These are phyloP conservation scores for Diaporthe humulicola DNA, from an alignment of 2,329 filamentous ascomycete species.

Conservation along the genomic window DNA sequence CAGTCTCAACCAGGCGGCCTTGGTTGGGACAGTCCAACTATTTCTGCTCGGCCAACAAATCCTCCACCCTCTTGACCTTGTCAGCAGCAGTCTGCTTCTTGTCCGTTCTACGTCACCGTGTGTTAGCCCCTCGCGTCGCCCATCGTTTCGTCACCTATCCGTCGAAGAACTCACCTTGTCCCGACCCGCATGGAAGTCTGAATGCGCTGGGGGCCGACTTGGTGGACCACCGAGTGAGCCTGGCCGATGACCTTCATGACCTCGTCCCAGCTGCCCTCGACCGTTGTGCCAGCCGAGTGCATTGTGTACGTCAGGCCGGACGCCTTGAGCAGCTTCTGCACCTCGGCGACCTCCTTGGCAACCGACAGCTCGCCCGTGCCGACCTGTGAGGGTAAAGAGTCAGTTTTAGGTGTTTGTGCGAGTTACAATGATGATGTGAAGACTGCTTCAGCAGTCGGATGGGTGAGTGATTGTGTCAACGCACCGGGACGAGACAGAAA, in stretches of 20 bases:
- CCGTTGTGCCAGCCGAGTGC: slow-evolving; percentile 94
- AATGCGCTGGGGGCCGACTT: slow-evolving; percentile 82
- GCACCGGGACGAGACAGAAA: slow-evolving; percentile 89
- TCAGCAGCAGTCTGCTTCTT: slow-evolving; percentile 86
- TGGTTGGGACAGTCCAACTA: background rate
- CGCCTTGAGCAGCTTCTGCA: slow-evolving; percentile 85
- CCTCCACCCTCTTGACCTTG: slow-evolving; percentile 77
- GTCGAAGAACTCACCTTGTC: slow-evolving; percentile 69
- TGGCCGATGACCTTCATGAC: slow-evolving; percentile 90
- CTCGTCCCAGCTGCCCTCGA: slow-evolving; percentile 92
- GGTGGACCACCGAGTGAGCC: slow-evolving; percentile 83
- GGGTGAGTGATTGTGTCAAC: slow-evolving; percentile 45
- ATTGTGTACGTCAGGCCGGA: slow-evolving; percentile 87
- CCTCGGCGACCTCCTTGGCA: slow-evolving; percentile 86
- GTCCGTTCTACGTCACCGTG: slow-evolving; percentile 75
- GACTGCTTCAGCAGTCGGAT: background rate
- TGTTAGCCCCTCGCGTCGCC: slow-evolving; percentile 15
- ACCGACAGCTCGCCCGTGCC: slow-evolving; percentile 84
- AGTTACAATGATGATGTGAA: background rate
- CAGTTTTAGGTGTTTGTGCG: background rate
- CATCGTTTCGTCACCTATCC: no score
- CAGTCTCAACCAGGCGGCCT: background rate
- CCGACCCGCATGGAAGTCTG: slow-evolving; percentile 92
- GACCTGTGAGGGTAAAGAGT: slow-evolving; percentile 64
- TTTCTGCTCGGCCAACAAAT: slow-evolving; percentile 56